Evolutionary conservation across 345 rosid species (phyloP).

Genomic region (Geranium rotundifolium): DNA sequence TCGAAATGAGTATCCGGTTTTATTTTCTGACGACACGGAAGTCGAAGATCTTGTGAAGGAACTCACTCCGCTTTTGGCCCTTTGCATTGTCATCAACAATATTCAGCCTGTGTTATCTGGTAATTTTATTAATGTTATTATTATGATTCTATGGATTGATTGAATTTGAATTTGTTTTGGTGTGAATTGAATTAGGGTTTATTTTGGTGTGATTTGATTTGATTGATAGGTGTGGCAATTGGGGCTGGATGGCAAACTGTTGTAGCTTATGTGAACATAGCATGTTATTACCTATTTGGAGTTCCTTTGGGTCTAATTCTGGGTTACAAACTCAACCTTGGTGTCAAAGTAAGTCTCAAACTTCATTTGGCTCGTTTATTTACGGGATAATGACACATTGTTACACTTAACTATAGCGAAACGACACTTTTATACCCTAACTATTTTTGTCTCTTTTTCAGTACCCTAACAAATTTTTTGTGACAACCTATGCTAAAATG

Average conservation of each 20-base stretch:
- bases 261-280: slow-evolving; percentile 55
- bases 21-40: slow-evolving; percentile 41
- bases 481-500: no score
- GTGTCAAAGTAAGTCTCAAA: slow-evolving; percentile 28
- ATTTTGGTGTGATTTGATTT: slow-evolving; percentile 2
- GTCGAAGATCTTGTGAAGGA: slow-evolving; percentile 46
- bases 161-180: no score
- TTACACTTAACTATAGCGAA: no score
- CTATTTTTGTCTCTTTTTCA: no score
- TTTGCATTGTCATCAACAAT: slow-evolving; percentile 53
- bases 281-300: slow-evolving; percentile 49
- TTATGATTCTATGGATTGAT: no score
- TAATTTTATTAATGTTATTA: slow-evolving; percentile 19
- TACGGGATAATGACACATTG: no score
- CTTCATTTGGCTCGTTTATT: no score
- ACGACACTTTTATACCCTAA: no score
- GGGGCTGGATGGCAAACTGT: slow-evolving; percentile 53
- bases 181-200: no score
- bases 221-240: slow-evolving; percentile 13
- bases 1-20: slow-evolving; percentile 33
- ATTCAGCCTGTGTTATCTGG: slow-evolving; percentile 91
- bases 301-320: slow-evolving; percentile 47
- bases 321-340: slow-evolving; percentile 38
- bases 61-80: slow-evolving; percentile 62
- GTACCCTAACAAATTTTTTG: no score